These are phyloP conservation scores for Adansonia grandidieri DNA, from an alignment of 441 rosid genomes.

Conservation along the genomic window DNA sequence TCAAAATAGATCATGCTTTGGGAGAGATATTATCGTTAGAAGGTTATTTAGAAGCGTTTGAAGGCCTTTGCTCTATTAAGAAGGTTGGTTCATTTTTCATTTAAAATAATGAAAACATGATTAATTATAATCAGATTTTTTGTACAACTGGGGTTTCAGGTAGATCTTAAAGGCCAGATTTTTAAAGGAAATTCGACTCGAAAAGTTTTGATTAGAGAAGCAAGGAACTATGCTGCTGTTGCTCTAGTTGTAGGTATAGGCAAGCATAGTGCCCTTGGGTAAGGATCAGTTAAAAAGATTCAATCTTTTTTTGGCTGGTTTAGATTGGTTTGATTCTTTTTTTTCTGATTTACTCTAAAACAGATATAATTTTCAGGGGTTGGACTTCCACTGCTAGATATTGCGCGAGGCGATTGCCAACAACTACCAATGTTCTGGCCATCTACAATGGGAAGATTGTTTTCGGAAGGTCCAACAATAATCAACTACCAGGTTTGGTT, in stretches of 20 bases:
- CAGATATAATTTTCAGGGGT: slow-evolving; percentile 48
- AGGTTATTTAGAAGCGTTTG: slow-evolving; percentile 57
- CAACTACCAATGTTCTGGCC: slow-evolving; percentile 73
- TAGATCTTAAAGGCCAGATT: slow-evolving; percentile 60
- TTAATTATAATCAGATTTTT: slow-evolving; percentile 8
- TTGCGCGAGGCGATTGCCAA: slow-evolving; percentile 65
- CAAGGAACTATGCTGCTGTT: slow-evolving; percentile 55
- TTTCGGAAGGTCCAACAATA: slow-evolving; percentile 61
- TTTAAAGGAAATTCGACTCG: slow-evolving; percentile 57
- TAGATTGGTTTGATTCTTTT: slow-evolving; percentile 26
- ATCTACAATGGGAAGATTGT: slow-evolving; percentile 71
- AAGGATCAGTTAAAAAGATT: slow-evolving; percentile 26
- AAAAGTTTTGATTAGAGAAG: slow-evolving; percentile 65
- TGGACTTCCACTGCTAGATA: slow-evolving; percentile 60
- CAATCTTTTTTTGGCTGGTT: slow-evolving; percentile 19
- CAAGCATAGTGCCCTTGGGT: slow-evolving; percentile 57
- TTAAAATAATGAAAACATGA: background rate
- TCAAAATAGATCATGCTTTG: slow-evolving; percentile 51
- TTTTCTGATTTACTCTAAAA: slow-evolving; percentile 42
- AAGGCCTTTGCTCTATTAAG: slow-evolving; percentile 62
- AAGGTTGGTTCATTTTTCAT: slow-evolving; percentile 50
- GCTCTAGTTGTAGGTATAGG: slow-evolving; percentile 69
- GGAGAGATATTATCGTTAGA: slow-evolving; percentile 53
- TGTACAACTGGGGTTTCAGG: slow-evolving; percentile 43
- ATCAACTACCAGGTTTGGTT: slow-evolving; percentile 69